Evolutionary conservation across 2,329 filamentous ascomycete genomes (phyloP).

Genomic region (Exutisphaerella laricina): DNA sequence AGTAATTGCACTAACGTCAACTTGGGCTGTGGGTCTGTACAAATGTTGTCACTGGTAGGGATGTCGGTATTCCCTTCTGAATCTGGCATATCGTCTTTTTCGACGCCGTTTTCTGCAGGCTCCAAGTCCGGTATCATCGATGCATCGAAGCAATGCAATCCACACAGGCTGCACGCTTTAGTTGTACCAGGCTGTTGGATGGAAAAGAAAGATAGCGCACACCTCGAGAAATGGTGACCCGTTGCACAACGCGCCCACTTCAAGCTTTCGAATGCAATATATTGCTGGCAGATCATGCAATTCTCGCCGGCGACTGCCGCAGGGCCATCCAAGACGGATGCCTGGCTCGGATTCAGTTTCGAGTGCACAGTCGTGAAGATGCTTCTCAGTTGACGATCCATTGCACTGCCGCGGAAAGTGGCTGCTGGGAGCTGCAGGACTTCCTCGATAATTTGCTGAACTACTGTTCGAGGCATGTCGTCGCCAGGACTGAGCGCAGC

Average conservation of each 20-base stretch:
- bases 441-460: background rate
- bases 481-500: too few species aligned
- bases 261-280: slow-evolving; percentile 45
- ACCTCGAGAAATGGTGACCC: slow-evolving; percentile 52
- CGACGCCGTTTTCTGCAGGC: slow-evolving; percentile 6
- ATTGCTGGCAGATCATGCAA: slow-evolving; percentile 49
- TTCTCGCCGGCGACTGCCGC: slow-evolving; percentile 36
- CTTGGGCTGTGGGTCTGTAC: slow-evolving; percentile 16
- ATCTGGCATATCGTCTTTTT: slow-evolving; percentile 9
- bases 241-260: slow-evolving; percentile 44
- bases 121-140: slow-evolving; percentile 24
- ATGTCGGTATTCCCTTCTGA: slow-evolving; percentile 9
- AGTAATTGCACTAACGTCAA: slow-evolving; percentile 30
- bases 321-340: background rate
- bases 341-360: background rate
- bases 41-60: slow-evolving; percentile 10
- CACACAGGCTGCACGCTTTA: slow-evolving; percentile 51
- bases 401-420: background rate
- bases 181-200: slow-evolving; percentile 51
- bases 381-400: background rate
- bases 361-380: background rate
- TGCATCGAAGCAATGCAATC: slow-evolving; percentile 45
- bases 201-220: slow-evolving; percentile 49
- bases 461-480: background rate
- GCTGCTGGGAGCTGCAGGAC: background rate